Conservation (phyloP, 129 eudicot species). For the Oenanthe sinensis region DNA sequence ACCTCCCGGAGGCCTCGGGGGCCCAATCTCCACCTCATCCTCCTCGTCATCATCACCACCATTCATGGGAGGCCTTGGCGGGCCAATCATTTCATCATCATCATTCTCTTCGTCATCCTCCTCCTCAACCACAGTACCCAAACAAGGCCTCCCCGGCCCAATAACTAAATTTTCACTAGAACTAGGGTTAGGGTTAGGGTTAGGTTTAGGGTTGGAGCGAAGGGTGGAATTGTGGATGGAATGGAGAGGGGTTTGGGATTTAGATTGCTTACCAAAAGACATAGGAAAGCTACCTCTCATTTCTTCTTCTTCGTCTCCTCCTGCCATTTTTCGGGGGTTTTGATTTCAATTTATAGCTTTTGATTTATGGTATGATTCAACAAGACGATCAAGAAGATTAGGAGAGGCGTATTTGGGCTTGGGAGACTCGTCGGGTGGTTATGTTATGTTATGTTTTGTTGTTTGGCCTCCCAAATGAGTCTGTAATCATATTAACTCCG, state of each 20-base stretch:
- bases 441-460: no score
- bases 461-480: no score
- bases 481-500: no score
- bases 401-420: neutral
- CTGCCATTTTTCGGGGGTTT: neutral
- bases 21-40: constrained; percentile 39
- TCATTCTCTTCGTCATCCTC: constrained; percentile 31
- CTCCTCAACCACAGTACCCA: constrained; percentile 12
- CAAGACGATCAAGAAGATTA: neutral
- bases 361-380: neutral
- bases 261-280: constrained; percentile 70
- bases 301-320: constrained; percentile 45
- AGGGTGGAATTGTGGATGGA: constrained; percentile 79
- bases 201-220: constrained; percentile 41
- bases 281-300: constrained; percentile 65
- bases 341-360: neutral
- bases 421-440: neutral
- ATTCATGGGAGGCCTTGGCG: constrained; percentile 47
- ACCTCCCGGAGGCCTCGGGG: constrained; percentile 48
- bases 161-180: neutral
- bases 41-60: constrained; percentile 29
- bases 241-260: constrained; percentile 66
- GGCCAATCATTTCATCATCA: constrained; percentile 48
- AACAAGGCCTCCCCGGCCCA: neutral
- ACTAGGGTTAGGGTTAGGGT: constrained; percentile 13